phyloP scores from a whole-genome alignment of 1,284 basidiomycete genomes.

The Sanguinoderma infundibulare region DNA sequence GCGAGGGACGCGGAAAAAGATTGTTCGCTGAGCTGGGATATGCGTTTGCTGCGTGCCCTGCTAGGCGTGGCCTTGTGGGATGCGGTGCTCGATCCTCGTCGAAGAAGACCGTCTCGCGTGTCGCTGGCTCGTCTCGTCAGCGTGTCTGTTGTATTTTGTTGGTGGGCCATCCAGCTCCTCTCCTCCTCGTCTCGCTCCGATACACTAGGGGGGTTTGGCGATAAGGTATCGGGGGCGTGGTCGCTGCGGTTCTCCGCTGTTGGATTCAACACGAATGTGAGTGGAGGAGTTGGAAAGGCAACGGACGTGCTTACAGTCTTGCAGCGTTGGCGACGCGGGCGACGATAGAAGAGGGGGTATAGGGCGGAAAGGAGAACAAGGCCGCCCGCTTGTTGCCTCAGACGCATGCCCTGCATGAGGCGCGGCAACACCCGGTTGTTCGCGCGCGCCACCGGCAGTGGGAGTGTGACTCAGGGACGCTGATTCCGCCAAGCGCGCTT shows the following conservation, averaged over 20 bases:
- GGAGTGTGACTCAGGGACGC: not conserved
- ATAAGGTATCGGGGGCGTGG: conserved; percentile 27
- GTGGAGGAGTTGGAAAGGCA: not conserved
- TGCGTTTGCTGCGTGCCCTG: conserved; percentile 26
- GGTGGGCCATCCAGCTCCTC: conserved; percentile 30
- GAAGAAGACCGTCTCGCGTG: conserved; percentile 24
- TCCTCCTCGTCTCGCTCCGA: conserved; percentile 24
- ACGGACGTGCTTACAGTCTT: conserved; percentile 24
- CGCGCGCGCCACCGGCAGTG: not conserved
- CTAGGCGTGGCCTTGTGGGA: conserved; percentile 20
- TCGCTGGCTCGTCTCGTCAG: conserved; percentile 20
- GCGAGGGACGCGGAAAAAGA: conserved; percentile 8
- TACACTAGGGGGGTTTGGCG: conserved; percentile 12
- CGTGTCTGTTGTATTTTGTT: conserved; percentile 29
- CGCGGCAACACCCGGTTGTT: conserved; percentile 26
- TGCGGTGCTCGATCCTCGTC: conserved; percentile 20
- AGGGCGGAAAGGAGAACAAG: conserved; percentile 34
- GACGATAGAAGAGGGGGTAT: conserved; percentile 26
- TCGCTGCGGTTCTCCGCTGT: conserved; percentile 26
- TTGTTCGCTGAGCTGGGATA: conserved; percentile 22
- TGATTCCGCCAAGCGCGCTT: not conserved
- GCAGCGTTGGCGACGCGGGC: conserved; percentile 23
- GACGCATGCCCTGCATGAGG: conserved; percentile 29
- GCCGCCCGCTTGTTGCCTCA: conserved; percentile 17
- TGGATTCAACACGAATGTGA: not conserved